Percentiles rank a stretch among this genome's conserved stretches.
phyloP scores from a whole-genome alignment of 1,284 basidiomycete genomes.

The Melampsora larici-populina region DNA sequence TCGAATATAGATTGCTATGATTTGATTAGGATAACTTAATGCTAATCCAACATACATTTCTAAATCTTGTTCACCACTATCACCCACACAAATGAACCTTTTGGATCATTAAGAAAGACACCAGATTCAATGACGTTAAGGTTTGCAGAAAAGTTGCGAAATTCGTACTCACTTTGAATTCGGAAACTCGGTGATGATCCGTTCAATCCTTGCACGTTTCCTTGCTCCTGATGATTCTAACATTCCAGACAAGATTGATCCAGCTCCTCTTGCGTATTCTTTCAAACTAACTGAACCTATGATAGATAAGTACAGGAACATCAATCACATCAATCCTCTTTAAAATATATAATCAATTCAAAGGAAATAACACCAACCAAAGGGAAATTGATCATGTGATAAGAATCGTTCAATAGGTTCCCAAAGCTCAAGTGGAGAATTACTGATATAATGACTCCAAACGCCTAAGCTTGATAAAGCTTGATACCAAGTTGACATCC shows the following conservation, averaged over 20 bases:
- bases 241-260: slow-evolving; percentile 31
- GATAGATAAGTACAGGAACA: not conserved
- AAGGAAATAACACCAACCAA: slow-evolving; percentile 44
- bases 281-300: slow-evolving; percentile 38
- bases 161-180: slow-evolving; percentile 43
- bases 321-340: not conserved
- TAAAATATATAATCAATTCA: not conserved
- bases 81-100: slow-evolving; percentile 51
- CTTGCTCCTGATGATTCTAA: slow-evolving; percentile 32
- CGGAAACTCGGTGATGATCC: slow-evolving; percentile 29
- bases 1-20: slow-evolving; percentile 50
- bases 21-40: slow-evolving; percentile 47
- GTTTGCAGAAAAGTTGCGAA: slow-evolving; percentile 46
- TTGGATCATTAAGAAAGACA: slow-evolving; percentile 33
- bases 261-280: slow-evolving; percentile 37
- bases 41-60: slow-evolving; percentile 51
- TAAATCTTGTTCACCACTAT: slow-evolving; percentile 51
- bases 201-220: slow-evolving; percentile 32
- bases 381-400: slow-evolving; percentile 47
- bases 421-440: slow-evolving; percentile 50
- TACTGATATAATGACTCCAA: slow-evolving; percentile 50
- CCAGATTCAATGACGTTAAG: slow-evolving; percentile 42
- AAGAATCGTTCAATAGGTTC: slow-evolving; percentile 49
- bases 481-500: slow-evolving; percentile 46
- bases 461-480: slow-evolving; percentile 6